These are phyloP conservation scores for Metarhizium rileyi DNA, from an alignment of 2,329 filamentous ascomycete species.

Conservation along the genomic window DNA sequence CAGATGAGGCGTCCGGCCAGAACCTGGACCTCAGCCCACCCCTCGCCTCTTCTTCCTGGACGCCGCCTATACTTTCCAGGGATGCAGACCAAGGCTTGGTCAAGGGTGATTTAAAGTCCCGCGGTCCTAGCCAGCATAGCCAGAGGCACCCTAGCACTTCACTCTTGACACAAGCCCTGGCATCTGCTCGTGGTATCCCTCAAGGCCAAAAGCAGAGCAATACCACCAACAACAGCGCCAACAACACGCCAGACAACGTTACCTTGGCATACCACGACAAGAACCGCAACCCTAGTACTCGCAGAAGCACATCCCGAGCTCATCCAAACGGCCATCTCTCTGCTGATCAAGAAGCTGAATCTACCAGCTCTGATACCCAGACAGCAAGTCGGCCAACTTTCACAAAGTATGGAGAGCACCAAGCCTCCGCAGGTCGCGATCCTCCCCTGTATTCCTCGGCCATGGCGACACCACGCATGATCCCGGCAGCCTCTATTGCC, in stretches of 20 bases:
- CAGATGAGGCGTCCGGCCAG: slow-evolving; percentile 11
- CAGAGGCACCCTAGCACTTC: slow-evolving; percentile 37
- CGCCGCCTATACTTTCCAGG: slow-evolving; percentile 2
- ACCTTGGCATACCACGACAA: not conserved
- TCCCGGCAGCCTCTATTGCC: slow-evolving; percentile 20
- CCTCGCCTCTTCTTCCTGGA: not conserved
- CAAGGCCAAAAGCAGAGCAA: slow-evolving; percentile 9
- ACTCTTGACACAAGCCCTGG: slow-evolving; percentile 47
- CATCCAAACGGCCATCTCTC: not conserved
- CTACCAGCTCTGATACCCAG: not conserved
- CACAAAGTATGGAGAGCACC: slow-evolving; percentile 7
- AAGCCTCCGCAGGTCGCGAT: slow-evolving; percentile 4
- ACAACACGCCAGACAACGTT: not conserved
- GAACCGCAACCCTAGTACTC: not conserved
- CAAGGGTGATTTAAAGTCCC: slow-evolving; percentile 34
- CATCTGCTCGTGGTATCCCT: slow-evolving; percentile 45
- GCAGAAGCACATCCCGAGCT: not conserved
- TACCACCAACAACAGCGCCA: not conserved
- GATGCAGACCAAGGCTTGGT: slow-evolving; percentile 1
- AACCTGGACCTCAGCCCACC: slow-evolving; percentile 2
- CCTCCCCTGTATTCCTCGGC: slow-evolving; percentile 7
- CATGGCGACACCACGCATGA: slow-evolving; percentile 23
- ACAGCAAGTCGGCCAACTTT: slow-evolving; percentile 3
- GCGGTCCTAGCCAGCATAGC: slow-evolving; percentile 27
- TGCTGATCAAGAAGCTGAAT: not conserved